These are phyloP conservation scores for Malus fusca DNA, from an alignment of 306 rosid species.

Conservation along the genomic window DNA sequence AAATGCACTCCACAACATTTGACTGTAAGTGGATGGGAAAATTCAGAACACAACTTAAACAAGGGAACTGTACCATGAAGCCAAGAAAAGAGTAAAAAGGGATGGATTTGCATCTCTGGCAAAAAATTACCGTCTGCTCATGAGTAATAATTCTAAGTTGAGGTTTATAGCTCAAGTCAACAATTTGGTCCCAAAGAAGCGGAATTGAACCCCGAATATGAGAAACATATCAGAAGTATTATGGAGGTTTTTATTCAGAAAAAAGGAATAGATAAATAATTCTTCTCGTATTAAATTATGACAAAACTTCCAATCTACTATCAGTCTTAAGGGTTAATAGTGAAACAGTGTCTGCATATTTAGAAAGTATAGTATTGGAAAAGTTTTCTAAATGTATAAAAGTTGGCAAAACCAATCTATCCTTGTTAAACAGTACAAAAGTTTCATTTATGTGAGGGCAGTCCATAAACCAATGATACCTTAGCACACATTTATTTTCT, in stretches of 20 bases:
- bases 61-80: background rate
- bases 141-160: slow-evolving; percentile 53
- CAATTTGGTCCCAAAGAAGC: slow-evolving; percentile 94
- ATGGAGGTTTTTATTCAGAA: background rate
- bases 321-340: background rate
- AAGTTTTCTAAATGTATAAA: background rate
- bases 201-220: slow-evolving; percentile 94
- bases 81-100: background rate
- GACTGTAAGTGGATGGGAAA: slow-evolving; percentile 36
- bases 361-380: background rate
- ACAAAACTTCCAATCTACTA: background rate
- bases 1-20: slow-evolving; percentile 68
- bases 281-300: background rate
- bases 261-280: background rate
- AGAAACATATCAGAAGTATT: background rate
- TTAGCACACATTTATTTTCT: background rate
- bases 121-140: slow-evolving; percentile 58
- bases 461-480: background rate
- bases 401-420: background rate
- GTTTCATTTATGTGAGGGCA: background rate
- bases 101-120: background rate
- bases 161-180: slow-evolving; percentile 94
- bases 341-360: background rate
- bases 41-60: slow-evolving; percentile 6
- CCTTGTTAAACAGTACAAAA: background rate